A percentile compares a stretch with the other conserved stretches of the same genome.
Conservation (phyloP, 2,329 filamentous ascomycete species). For the Xylariaceae sp. region DNA sequence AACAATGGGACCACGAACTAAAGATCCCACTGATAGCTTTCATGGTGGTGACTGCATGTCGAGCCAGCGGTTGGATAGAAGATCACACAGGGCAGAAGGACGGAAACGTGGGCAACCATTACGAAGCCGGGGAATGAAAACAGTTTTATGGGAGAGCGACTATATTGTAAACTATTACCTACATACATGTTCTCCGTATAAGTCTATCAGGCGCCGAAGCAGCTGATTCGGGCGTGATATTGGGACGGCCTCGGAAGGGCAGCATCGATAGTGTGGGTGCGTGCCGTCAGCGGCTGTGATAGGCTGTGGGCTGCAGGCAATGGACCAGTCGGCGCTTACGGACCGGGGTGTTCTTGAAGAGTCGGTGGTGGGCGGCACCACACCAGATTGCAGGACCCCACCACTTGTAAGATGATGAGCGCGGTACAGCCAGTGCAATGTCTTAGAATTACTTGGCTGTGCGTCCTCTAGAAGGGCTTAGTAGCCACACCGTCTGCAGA, state of each 20-base stretch:
- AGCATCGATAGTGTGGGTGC: conserved; percentile 34
- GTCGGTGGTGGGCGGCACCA: conserved; percentile 42
- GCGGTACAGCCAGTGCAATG: conserved; percentile 44
- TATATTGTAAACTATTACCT: conserved; percentile 15
- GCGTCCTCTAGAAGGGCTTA: conserved; percentile 28
- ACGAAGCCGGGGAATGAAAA: conserved; percentile 22
- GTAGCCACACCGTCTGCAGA: conserved; percentile 23
- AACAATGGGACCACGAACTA: conserved; percentile 44
- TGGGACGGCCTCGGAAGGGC: conserved; percentile 24
- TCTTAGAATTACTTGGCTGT: conserved; percentile 44
- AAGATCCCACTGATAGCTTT: conserved; percentile 40
- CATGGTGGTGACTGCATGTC: conserved; percentile 36
- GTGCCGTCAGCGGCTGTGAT: conserved; percentile 36
- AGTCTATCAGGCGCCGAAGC: conserved; percentile 29
- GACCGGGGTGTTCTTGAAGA: conserved; percentile 37
- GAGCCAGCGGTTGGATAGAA: conserved; percentile 27
- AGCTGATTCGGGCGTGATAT: conserved; percentile 30
- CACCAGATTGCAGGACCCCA: conserved; percentile 38
- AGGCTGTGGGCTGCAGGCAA: conserved; percentile 36
- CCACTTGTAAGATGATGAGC: conserved; percentile 40
- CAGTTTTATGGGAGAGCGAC: conserved; percentile 28
- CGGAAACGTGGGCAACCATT: conserved; percentile 16
- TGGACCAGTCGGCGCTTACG: conserved; percentile 48
- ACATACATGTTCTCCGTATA: neutral
- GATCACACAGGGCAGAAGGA: conserved; percentile 17